Percentiles rank a stretch among this genome's conserved stretches.
These are phyloP conservation scores for Lactarius psammicola DNA, from an alignment of 768 basidiomycete genomes.

Conservation along the genomic window DNA sequence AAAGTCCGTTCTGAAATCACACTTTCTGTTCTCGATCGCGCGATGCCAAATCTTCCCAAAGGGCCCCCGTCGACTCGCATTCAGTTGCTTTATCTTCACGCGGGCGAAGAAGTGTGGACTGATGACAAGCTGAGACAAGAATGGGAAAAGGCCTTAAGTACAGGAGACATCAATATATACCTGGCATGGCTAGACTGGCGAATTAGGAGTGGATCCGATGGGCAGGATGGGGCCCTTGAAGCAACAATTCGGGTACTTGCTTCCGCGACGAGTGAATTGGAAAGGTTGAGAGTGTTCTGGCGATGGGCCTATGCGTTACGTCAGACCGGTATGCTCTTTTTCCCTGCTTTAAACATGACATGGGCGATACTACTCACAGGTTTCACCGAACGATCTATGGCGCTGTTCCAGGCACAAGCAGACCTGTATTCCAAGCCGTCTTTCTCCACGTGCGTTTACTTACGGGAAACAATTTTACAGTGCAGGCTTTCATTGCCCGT, in stretches of 20 bases:
- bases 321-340: constrained; percentile 56
- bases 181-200: constrained; percentile 82
- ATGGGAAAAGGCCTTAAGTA: constrained; percentile 64
- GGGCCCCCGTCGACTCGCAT: constrained; percentile 52
- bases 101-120: constrained; percentile 73
- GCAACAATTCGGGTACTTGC: constrained; percentile 50
- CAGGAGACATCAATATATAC: constrained; percentile 59
- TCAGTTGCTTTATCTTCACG: constrained; percentile 62
- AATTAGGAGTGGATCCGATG: constrained; percentile 47
- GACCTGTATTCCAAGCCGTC: constrained; percentile 59
- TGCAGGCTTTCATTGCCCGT: constrained; percentile 52
- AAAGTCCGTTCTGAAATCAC: constrained; percentile 71
- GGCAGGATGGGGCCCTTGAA: constrained; percentile 52
- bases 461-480: constrained; percentile 38
- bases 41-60: constrained; percentile 52
- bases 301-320: constrained; percentile 59
- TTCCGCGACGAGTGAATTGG: constrained; percentile 48
- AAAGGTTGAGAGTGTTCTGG: constrained; percentile 67
- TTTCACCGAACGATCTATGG: constrained; percentile 68
- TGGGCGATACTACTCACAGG: constrained; percentile 43
- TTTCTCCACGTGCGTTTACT: background rate
- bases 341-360: constrained; percentile 1
- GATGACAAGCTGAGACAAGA: constrained; percentile 53
- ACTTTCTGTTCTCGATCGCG: constrained; percentile 63
- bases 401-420: constrained; percentile 80